Evolutionary conservation across 176 grass and related monocot species (phyloP).

Genomic region (Triticum monococcum): DNA sequence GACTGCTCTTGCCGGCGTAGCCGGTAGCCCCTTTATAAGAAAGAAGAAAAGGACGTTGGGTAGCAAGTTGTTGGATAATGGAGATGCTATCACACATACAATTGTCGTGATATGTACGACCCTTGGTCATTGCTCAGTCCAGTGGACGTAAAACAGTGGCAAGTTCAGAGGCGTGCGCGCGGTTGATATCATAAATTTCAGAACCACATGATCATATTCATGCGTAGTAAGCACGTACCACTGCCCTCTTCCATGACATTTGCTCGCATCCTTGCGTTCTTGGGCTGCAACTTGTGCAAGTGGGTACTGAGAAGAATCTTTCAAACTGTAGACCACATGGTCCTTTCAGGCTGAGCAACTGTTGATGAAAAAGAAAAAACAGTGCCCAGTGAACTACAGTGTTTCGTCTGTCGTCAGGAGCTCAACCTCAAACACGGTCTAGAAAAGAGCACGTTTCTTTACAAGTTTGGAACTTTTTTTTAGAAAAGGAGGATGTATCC

Average conservation of each 20-base stretch:
- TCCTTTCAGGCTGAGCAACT: neutral
- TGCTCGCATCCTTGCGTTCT: neutral
- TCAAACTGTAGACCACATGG: neutral
- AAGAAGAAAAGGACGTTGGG: neutral
- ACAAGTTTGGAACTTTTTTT: too few relatives aligned
- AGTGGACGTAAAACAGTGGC: neutral
- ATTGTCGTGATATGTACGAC: neutral
- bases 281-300: neutral
- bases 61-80: neutral
- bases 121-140: constrained; percentile 12
- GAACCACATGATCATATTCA: constrained; percentile 3
- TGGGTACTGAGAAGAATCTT: constrained; percentile 10
- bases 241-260: neutral
- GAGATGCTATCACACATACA: neutral
- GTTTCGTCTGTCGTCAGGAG: neutral
- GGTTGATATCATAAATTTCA: constrained; percentile 4
- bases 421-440: neutral
- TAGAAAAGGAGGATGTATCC: too few relatives aligned
- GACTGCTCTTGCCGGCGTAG: too few relatives aligned
- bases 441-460: neutral
- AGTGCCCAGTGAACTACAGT: neutral
- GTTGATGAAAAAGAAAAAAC: neutral
- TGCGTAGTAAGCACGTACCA: neutral
- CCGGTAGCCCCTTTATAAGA: neutral
- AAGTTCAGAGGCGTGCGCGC: neutral